Conservation (phyloP, 805 yeast species). For the Danielozyma ontarioensis region DNA sequence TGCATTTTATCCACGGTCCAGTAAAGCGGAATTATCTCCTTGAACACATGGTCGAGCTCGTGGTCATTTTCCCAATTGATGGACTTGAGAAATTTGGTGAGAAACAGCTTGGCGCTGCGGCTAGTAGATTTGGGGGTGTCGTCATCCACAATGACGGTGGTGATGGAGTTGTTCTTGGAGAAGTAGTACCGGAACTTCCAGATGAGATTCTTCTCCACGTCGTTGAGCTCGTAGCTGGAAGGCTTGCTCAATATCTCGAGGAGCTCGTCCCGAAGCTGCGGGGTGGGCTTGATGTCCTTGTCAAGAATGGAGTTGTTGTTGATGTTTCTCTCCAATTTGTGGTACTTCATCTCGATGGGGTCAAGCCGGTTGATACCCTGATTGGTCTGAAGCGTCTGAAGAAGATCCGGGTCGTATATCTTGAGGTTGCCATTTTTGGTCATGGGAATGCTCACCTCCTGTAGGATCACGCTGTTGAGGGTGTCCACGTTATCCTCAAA, state of each 20-base stretch:
- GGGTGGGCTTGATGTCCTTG: constrained; percentile 82
- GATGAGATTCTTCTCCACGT: constrained; percentile 76
- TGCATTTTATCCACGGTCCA: constrained; percentile 64
- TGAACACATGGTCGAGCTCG: constrained; percentile 74
- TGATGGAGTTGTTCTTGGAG: constrained; percentile 24
- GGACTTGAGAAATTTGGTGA: constrained; percentile 80
- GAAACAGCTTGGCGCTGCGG: constrained; percentile 25
- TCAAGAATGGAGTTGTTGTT: constrained; percentile 75
- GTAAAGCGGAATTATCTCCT: constrained; percentile 59
- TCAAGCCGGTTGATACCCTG: constrained; percentile 36
- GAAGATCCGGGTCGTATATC: constrained; percentile 43
- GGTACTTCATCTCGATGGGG: constrained; percentile 84
- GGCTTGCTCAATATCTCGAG: constrained; percentile 67
- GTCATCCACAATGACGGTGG: constrained; percentile 4
- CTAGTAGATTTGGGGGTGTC: constrained; percentile 4
- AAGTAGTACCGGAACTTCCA: constrained; percentile 88
- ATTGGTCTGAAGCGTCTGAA: constrained; percentile 10
- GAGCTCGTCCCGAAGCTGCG: constrained; percentile 72
- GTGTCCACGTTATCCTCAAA: not conserved
- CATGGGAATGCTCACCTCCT: constrained; percentile 27
- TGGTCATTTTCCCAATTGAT: constrained; percentile 82
- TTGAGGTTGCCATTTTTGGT: constrained; percentile 19
- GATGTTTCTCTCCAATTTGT: constrained; percentile 72
- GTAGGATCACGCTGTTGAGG: constrained; percentile 16
- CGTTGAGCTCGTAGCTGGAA: constrained; percentile 75